These are phyloP conservation scores for Aspergillus pseudonomiae DNA, from an alignment of 2,329 filamentous ascomycete genomes.

Conservation along the genomic window DNA sequence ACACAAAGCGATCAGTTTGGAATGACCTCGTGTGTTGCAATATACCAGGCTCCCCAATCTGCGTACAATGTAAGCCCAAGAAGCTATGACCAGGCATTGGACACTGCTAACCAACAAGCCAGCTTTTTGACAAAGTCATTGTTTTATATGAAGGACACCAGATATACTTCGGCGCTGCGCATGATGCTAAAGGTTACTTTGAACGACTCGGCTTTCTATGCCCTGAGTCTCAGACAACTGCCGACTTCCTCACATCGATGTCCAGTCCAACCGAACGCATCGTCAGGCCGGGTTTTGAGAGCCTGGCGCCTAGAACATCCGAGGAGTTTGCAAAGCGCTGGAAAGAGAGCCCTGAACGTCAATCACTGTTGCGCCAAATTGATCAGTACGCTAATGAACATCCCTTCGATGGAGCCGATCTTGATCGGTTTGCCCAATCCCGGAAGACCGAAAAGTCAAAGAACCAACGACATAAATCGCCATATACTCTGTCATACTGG, in stretches of 20 bases:
- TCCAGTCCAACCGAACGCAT: conserved; percentile 64
- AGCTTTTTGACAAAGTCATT: conserved; percentile 62
- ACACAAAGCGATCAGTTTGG: conserved; percentile 47
- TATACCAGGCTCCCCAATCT: conserved; percentile 53
- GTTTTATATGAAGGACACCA: conserved; percentile 60
- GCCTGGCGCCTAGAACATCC: conserved; percentile 63
- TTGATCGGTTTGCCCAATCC: conserved; percentile 36
- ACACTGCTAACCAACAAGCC: conserved; percentile 40
- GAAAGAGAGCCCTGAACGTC: conserved; percentile 8
- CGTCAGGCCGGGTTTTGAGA: conserved; percentile 53
- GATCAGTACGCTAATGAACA: conserved; percentile 9
- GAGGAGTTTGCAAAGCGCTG: conserved; percentile 62
- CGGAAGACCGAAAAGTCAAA: conserved; percentile 39
- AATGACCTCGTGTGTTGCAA: conserved; percentile 50
- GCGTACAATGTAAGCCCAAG: conserved; percentile 15
- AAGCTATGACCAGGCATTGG: not conserved
- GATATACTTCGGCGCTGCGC: conserved; percentile 56
- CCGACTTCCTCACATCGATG: conserved; percentile 69
- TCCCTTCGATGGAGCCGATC: not conserved
- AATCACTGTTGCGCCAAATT: conserved; percentile 4
- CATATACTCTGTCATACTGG: conserved; percentile 74
- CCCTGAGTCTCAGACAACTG: conserved; percentile 65
- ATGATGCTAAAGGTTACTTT: conserved; percentile 64
- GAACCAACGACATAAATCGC: conserved; percentile 64
- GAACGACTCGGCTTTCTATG: conserved; percentile 68